Evolutionary conservation across 495 filamentous ascomycete genomes (phyloP).

Genomic region (Aspergillus cristatus): DNA sequence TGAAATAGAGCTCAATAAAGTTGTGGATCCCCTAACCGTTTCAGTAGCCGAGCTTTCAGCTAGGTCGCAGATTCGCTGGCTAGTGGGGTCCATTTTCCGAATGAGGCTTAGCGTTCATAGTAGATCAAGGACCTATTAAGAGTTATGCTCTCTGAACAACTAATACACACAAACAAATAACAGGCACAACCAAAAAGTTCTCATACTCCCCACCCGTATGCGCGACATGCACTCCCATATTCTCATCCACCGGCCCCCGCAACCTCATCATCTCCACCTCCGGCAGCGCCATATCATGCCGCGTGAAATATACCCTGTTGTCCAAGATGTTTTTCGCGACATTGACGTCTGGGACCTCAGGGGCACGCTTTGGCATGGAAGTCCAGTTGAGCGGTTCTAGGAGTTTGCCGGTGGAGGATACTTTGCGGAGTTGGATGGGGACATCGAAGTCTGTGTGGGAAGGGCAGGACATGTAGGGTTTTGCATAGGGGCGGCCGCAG

Average conservation of each 20-base stretch:
- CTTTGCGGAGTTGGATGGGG: slow-evolving; percentile 9
- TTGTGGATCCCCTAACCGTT: too few relatives aligned
- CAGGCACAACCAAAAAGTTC: slow-evolving; percentile 5
- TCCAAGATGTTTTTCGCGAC: slow-evolving; percentile 8
- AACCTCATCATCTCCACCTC: slow-evolving; percentile 7
- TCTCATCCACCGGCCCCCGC: slow-evolving; percentile 7
- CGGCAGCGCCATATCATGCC: slow-evolving; percentile 13
- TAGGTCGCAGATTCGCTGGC: too few relatives aligned
- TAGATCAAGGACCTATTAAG: too few relatives aligned
- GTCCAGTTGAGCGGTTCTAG: slow-evolving; percentile 10
- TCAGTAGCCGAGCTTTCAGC: too few relatives aligned
- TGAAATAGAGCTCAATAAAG: too few relatives aligned
- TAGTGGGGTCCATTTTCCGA: too few relatives aligned
- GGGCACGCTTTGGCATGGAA: slow-evolving; percentile 1
- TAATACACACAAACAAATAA: too few relatives aligned
- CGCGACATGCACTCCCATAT: slow-evolving; percentile 7
- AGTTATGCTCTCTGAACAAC: too few relatives aligned
- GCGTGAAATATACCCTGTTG: slow-evolving; percentile 5
- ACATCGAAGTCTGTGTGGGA: slow-evolving; percentile 10
- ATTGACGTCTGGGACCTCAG: slow-evolving; percentile 10
- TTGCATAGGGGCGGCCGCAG: slow-evolving; percentile 5
- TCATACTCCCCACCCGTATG: slow-evolving; percentile 8
- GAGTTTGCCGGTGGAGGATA: slow-evolving; percentile 1
- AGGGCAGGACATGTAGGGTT: slow-evolving; percentile 8
- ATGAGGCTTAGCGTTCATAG: too few relatives aligned